Percentiles rank a stretch among this genome's conserved stretches.
Evolutionary conservation across 441 rosid genomes (phyloP).

Genomic region (Erysimum cheiri): DNA sequence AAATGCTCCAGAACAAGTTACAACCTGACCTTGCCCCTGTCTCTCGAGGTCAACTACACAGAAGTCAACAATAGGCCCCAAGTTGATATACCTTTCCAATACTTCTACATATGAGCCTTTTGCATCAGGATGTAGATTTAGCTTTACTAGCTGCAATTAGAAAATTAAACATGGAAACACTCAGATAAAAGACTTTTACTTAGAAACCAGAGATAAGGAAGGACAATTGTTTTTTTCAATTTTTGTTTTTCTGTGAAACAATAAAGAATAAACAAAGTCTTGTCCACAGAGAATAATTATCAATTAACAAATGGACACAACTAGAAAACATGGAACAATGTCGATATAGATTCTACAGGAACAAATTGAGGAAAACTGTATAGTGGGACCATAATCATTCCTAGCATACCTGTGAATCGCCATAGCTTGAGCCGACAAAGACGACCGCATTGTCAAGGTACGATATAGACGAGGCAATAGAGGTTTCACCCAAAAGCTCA

Average conservation of each 20-base stretch:
- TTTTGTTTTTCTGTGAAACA: not conserved
- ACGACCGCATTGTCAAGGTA: slow-evolving; percentile 97
- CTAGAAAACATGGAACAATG: not conserved
- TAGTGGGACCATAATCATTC: slow-evolving; percentile 6
- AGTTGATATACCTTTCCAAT: slow-evolving; percentile 88
- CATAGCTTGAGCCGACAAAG: slow-evolving; percentile 96
- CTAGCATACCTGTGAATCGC: slow-evolving; percentile 88
- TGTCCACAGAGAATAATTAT: not conserved
- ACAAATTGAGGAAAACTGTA: slow-evolving; percentile 1
- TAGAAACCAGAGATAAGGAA: slow-evolving; percentile 21
- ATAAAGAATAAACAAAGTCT: slow-evolving; percentile 15
- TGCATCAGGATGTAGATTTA: slow-evolving; percentile 91
- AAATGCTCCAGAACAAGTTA: slow-evolving; percentile 97
- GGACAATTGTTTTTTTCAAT: not conserved
- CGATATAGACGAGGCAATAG: slow-evolving; percentile 92
- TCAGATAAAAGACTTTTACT: not conserved
- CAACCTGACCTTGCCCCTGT: slow-evolving; percentile 99
- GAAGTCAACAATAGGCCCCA: slow-evolving; percentile 98
- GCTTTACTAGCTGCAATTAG: slow-evolving; percentile 79
- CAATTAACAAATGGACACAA: not conserved
- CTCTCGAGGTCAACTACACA: slow-evolving; percentile 99
- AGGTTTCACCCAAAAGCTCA: slow-evolving; percentile 96
- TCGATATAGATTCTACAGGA: slow-evolving; percentile 15
- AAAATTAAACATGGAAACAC: slow-evolving; percentile 26
- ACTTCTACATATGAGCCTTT: slow-evolving; percentile 98